Conservation (phyloP, 2,329 filamentous ascomycete genomes). For the Penicillium sp. region DNA sequence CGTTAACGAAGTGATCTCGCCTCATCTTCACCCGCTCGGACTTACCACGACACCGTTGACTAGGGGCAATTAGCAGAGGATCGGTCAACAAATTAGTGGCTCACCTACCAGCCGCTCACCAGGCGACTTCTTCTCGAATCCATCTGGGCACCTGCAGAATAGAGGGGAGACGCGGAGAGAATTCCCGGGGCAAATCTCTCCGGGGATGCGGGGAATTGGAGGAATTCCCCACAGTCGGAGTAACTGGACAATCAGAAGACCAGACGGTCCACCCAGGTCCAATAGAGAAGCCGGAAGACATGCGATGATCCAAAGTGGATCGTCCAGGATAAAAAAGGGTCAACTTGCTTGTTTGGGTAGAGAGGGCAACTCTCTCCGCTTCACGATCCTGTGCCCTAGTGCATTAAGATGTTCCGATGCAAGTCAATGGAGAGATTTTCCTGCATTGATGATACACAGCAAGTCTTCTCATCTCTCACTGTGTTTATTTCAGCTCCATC, state of each 20-base stretch:
- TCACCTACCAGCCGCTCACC: conserved; percentile 26
- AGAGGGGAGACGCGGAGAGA: conserved; percentile 21
- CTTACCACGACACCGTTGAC: conserved; percentile 31
- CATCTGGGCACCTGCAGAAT: conserved; percentile 11
- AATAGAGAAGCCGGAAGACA: too few species aligned
- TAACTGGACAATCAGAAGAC: not conserved
- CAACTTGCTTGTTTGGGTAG: not conserved
- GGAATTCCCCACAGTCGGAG: conserved; percentile 5
- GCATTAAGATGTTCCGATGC: not conserved
- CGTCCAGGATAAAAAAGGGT: not conserved
- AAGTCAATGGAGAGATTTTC: conserved; percentile 1
- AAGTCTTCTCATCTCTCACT: not conserved
- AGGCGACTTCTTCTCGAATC: conserved; percentile 22
- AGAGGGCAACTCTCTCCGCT: not conserved
- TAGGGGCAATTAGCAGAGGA: conserved; percentile 12
- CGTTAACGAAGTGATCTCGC: not conserved
- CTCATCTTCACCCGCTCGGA: not conserved
- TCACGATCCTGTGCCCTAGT: too few species aligned
- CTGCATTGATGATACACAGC: not conserved
- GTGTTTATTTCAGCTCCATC: not conserved
- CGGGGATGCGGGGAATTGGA: conserved; percentile 17
- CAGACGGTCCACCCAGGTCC: conserved; percentile 1
- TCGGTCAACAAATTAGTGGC: not conserved
- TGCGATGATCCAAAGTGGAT: not conserved
- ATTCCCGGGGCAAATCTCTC: conserved; percentile 21